Conservation (phyloP, 805 yeast species). For the Aciculoconidium aculeatum region DNA sequence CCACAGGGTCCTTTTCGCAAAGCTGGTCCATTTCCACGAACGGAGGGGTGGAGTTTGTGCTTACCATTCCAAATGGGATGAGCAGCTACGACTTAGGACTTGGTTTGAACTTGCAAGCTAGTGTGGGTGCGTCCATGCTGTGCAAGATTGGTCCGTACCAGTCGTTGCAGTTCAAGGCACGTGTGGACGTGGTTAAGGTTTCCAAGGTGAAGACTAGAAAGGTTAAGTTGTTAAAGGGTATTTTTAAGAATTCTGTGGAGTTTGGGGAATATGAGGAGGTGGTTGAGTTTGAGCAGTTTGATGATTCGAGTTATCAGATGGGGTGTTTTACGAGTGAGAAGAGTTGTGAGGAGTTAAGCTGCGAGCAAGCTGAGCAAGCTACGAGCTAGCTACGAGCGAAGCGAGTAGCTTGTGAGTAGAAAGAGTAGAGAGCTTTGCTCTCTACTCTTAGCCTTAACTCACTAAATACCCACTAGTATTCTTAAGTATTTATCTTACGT, state of each 20-base stretch:
- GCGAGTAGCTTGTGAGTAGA: too few species aligned
- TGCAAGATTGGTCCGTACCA: slow-evolving; percentile 7
- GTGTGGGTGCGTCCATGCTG: slow-evolving; percentile 3
- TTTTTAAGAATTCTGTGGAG: slow-evolving; percentile 1
- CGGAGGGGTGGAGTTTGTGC: slow-evolving; percentile 2
- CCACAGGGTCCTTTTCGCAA: slow-evolving; percentile 5
- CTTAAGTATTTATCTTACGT: too few species aligned
- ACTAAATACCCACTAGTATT: too few species aligned
- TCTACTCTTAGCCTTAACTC: too few species aligned
- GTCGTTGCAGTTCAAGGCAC: slow-evolving; percentile 7
- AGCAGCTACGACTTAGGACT: slow-evolving; percentile 1
- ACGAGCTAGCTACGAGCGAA: too few species aligned
- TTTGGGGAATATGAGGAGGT: slow-evolving; percentile 6
- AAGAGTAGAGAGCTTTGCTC: too few species aligned
- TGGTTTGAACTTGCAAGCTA: not conserved
- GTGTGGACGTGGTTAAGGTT: too few species aligned
- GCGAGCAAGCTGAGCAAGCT: too few species aligned
- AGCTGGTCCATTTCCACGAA: slow-evolving; percentile 4
- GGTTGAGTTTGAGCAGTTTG: slow-evolving; percentile 1
- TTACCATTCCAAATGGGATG: not conserved
- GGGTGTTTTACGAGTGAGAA: too few species aligned
- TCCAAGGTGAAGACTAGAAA: too few species aligned
- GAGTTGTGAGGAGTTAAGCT: too few species aligned
- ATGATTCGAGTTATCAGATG: not conserved
- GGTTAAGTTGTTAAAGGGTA: too few species aligned